Percentiles rank a stretch among this genome's conserved stretches.
Evolutionary conservation across 495 filamentous ascomycete species (phyloP).

Genomic region (Chlorociboria aeruginascens): DNA sequence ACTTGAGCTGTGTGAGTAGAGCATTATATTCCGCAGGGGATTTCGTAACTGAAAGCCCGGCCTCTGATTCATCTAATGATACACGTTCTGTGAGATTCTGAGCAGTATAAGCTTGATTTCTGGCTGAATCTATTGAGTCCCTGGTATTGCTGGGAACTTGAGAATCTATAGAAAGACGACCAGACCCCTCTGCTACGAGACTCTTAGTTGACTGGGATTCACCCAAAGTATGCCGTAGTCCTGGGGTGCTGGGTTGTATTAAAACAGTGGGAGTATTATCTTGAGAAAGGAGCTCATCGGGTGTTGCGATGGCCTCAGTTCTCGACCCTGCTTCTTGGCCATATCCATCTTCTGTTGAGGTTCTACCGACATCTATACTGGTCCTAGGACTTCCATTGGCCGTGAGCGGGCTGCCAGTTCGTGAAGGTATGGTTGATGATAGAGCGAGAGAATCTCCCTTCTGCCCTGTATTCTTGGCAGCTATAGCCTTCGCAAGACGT

Average conservation of each 20-base stretch:
- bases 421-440: conserved; percentile 12
- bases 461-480: conserved; percentile 29
- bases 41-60: not conserved
- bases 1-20: conserved; percentile 35
- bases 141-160: conserved; percentile 10
- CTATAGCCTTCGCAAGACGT: conserved; percentile 55
- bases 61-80: not conserved
- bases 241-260: not conserved
- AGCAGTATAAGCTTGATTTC: not conserved
- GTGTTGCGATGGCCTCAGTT: not conserved
- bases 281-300: not conserved
- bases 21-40: conserved; percentile 12
- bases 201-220: not conserved
- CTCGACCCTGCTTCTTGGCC: not conserved
- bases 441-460: conserved; percentile 13
- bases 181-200: not conserved
- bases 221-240: not conserved
- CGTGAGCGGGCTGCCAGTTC: conserved; percentile 11
- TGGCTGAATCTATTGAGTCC: conserved; percentile 12
- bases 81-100: conserved; percentile 1
- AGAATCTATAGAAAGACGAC: conserved; percentile 12
- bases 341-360: not conserved
- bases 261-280: not conserved
- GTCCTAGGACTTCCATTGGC: conserved; percentile 13
- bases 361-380: conserved; percentile 12